phyloP scores from a whole-genome alignment of 2,329 filamentous ascomycete species.

The Coniella vitis region DNA sequence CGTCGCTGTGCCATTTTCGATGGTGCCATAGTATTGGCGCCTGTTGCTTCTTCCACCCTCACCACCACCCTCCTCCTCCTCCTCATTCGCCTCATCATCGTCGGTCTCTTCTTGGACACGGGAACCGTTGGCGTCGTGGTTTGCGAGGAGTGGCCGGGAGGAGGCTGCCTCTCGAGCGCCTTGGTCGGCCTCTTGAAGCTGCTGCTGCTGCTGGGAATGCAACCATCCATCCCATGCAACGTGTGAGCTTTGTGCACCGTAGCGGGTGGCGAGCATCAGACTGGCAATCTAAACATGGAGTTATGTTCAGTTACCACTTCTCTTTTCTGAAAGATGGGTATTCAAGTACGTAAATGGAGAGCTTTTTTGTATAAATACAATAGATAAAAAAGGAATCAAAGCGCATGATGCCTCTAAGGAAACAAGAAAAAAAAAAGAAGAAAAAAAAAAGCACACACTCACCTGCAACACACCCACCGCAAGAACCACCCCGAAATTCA shows the following conservation, averaged over 20 bases:
- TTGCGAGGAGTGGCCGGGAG: constrained; percentile 8
- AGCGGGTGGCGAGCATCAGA: constrained; percentile 2
- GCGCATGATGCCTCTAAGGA: too few relatives aligned
- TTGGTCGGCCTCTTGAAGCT: too few relatives aligned
- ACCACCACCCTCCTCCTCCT: constrained; percentile 9
- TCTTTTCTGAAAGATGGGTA: too few relatives aligned
- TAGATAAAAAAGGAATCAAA: too few relatives aligned
- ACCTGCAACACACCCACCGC: constrained; percentile 52
- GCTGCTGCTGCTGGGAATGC: neutral
- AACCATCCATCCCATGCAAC: constrained; percentile 4
- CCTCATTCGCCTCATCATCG: constrained; percentile 4
- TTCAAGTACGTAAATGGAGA: too few relatives aligned
- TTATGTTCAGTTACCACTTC: too few relatives aligned
- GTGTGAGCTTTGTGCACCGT: neutral
- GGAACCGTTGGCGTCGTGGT: neutral
- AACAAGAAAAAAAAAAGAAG: neutral
- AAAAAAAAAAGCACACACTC: neutral
- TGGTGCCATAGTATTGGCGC: constrained; percentile 2
- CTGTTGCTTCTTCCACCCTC: neutral
- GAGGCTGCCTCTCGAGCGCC: neutral
- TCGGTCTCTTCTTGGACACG: too few relatives aligned
- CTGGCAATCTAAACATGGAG: constrained; percentile 1
- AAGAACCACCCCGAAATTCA: constrained; percentile 49
- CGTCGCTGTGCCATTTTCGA: neutral
- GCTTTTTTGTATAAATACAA: too few relatives aligned